Base-by-base conservation (phyloP, 192 early-diverging fungal species). In the Coemansia aciculifera region DNA sequence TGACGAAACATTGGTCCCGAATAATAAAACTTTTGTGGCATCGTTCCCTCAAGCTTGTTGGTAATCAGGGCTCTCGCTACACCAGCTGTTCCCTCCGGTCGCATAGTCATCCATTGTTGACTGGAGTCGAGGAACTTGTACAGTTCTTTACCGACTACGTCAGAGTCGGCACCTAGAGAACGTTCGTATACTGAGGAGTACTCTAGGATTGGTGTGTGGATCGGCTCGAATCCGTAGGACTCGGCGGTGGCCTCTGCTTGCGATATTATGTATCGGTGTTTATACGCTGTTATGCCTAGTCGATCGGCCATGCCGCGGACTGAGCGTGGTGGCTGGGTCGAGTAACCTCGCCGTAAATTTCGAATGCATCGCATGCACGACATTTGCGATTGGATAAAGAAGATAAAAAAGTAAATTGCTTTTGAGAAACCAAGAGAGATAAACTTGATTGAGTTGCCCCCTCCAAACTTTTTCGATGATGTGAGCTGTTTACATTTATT, bases 131-230 rank as follows among this genome's bases (percentile, higher is more conserved):
- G 74, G 57, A 91, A 89, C 37, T 75, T 86, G 75, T 89, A 91
- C 27, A 91, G 67, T 67, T 91, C 90, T 48, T 91, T 91, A 17
- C 87, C 86, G 4, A 91, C 84, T 2, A 91, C 87, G 70, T 91
- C 90, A 11, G 86, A 86, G 46, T 85, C 84, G 12, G 75, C 62
- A 2, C 90, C 90, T 19, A 91, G 69, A 4, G 87, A 84, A 56
- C 87, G 71, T 36, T 91, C 86, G 61, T 88, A 89, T 0, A 89
- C 83, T 24, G 84, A 79, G 7, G 87, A 84, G 75, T 87, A 84
- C 66, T 91, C 90, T 13, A 91, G 75, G 23, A 89, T 82, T 5
- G 90, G 90, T 5, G 90, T 89, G 24, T 78, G 70, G 24, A 89
- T 76, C 70, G 87, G 87, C 46, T 85, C 77, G 60, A 83, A 89